A percentile compares a stretch with the other conserved stretches of the same genome.
Conservation (phyloP, 2,329 filamentous ascomycete genomes). For the Fusarium musae region DNA sequence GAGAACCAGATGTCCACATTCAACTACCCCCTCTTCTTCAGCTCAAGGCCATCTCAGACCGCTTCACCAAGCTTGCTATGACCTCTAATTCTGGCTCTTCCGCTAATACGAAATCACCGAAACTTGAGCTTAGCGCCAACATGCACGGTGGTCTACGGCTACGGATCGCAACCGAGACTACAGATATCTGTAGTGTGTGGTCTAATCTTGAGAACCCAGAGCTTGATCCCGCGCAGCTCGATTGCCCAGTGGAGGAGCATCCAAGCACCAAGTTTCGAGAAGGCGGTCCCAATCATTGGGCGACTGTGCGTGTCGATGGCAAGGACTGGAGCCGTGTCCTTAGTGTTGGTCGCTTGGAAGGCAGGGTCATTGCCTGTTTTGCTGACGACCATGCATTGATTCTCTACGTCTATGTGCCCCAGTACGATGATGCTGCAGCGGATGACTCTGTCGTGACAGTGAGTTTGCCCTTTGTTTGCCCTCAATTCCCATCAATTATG, state of each 20-base stretch:
- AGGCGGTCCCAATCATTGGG: slow-evolving; percentile 84
- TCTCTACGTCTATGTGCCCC: slow-evolving; percentile 82
- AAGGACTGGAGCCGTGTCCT: slow-evolving; percentile 95
- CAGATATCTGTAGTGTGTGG: slow-evolving; percentile 89
- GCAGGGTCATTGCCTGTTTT: slow-evolving; percentile 92
- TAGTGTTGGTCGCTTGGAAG: slow-evolving; percentile 88
- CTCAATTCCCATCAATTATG: too few species aligned
- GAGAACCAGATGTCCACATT: slow-evolving; percentile 94
- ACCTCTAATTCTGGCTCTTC: slow-evolving; percentile 54
- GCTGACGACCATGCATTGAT: slow-evolving; percentile 83
- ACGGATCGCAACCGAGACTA: slow-evolving; percentile 82
- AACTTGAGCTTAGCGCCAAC: slow-evolving; percentile 89
- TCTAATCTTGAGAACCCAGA: slow-evolving; percentile 86
- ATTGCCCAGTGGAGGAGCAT: slow-evolving; percentile 78
- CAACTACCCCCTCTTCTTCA: slow-evolving; percentile 87
- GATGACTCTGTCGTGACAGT: slow-evolving; percentile 83
- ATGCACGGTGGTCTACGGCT: slow-evolving; percentile 91
- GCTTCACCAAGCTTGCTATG: slow-evolving; percentile 87
- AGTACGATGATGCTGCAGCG: slow-evolving; percentile 71
- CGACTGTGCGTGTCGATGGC: slow-evolving; percentile 89
- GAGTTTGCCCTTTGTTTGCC: slow-evolving; percentile 30
- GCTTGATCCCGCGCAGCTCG: slow-evolving; percentile 80
- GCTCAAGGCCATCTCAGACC: slow-evolving; percentile 92
- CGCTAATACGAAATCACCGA: slow-evolving; percentile 63
- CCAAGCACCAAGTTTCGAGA: slow-evolving; percentile 83